Evolutionary conservation across 768 basidiomycete species (phyloP).

Genomic region (Phanerodontia chrysosporium): DNA sequence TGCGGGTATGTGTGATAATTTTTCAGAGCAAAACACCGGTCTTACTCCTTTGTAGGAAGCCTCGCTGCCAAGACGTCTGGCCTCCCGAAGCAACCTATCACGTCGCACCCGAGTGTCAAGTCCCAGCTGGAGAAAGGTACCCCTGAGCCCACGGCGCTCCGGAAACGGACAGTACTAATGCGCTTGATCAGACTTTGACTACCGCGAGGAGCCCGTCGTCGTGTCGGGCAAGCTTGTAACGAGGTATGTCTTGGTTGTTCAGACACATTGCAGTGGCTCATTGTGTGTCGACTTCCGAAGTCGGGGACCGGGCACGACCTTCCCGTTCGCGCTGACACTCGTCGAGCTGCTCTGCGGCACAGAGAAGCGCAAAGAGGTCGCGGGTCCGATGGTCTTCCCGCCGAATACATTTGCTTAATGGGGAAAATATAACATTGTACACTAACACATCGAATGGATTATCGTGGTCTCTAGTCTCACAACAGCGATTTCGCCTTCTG

Average conservation of each 20-base stretch:
- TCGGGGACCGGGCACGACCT: conserved; percentile 72
- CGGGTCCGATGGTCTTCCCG: conserved; percentile 71
- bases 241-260: conserved; percentile 43
- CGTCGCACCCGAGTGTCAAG: conserved; percentile 76
- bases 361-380: conserved; percentile 56
- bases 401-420: conserved; percentile 31
- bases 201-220: conserved; percentile 70
- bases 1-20: conserved; percentile 44
- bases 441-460: neutral
- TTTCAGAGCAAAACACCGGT: neutral
- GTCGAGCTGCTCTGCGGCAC: conserved; percentile 66
- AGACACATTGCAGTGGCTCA: neutral
- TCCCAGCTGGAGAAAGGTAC: conserved; percentile 50
- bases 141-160: conserved; percentile 2
- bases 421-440: neutral
- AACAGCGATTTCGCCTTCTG: neutral
- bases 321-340: conserved; percentile 74
- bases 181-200: conserved; percentile 56
- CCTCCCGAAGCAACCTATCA: conserved; percentile 60
- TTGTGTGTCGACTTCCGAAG: conserved; percentile 42
- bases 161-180: neutral
- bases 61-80: conserved; percentile 60
- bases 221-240: conserved; percentile 70
- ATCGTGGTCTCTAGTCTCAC: neutral
- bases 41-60: conserved; percentile 42